Conservation (phyloP, 2,329 filamentous ascomycete genomes). For the Passalora sequoiae region DNA sequence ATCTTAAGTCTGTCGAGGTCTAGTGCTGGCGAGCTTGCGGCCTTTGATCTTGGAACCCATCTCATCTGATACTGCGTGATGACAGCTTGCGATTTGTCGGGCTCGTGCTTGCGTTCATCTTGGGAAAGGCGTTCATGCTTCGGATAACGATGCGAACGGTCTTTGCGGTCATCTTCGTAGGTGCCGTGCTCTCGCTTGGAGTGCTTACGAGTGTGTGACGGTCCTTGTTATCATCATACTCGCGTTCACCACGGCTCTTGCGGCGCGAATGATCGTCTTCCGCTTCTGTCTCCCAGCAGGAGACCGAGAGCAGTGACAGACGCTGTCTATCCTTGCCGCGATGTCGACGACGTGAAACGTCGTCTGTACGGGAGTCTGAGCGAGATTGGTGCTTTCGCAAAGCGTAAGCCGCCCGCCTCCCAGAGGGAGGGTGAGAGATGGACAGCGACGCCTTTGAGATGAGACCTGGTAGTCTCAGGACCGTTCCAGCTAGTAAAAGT, state of each 20-base stretch:
- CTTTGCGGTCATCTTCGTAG: slow-evolving; percentile 43
- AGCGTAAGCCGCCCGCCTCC: too few relatives aligned
- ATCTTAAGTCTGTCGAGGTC: too few relatives aligned
- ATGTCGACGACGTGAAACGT: slow-evolving; percentile 55
- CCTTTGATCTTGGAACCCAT: slow-evolving; percentile 48
- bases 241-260: slow-evolving; percentile 36
- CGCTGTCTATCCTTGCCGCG: slow-evolving; percentile 43
- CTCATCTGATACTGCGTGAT: slow-evolving; percentile 32
- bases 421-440: too few relatives aligned
- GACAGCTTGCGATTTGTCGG: slow-evolving; percentile 18
- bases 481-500: too few relatives aligned
- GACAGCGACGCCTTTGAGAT: too few relatives aligned
- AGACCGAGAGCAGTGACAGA: slow-evolving; percentile 42
- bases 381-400: slow-evolving; percentile 56
- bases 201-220: slow-evolving; percentile 35
- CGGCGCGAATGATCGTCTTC: slow-evolving; percentile 29
- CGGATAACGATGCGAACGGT: slow-evolving; percentile 35
- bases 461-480: too few relatives aligned
- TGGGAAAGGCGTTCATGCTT: slow-evolving; percentile 40
- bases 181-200: slow-evolving; percentile 48
- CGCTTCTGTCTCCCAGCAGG: slow-evolving; percentile 25
- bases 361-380: slow-evolving; percentile 59
- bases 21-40: slow-evolving; percentile 25
- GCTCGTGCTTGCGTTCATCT: slow-evolving; percentile 28
- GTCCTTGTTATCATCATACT: slow-evolving; percentile 29